Evolutionary conservation across 345 rosid genomes (phyloP).

Genomic region (Citrus reticulata): DNA sequence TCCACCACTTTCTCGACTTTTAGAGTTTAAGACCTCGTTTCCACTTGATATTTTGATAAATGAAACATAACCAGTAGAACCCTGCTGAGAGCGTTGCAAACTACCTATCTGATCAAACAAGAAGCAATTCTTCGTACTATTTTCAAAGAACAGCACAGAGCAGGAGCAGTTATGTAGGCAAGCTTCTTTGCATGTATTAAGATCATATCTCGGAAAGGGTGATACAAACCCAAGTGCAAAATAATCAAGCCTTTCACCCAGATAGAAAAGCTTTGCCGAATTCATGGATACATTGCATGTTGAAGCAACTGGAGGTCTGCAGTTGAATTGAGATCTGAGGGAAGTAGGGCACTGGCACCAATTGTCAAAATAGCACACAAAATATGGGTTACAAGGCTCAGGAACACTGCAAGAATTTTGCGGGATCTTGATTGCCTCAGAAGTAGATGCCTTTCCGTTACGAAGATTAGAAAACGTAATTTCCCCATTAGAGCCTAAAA

Average conservation of each 20-base stretch:
- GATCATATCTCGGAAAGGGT: constrained; percentile 25
- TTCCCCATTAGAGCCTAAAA: constrained; percentile 33
- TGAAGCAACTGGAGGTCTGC: constrained; percentile 29
- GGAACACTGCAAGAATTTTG: constrained; percentile 36
- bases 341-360: constrained; percentile 39
- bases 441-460: constrained; percentile 2
- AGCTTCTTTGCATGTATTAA: constrained; percentile 41
- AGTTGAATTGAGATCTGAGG: constrained; percentile 16
- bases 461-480: constrained; percentile 37
- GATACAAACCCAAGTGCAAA: constrained; percentile 42
- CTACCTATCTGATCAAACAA: constrained; percentile 47
- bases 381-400: constrained; percentile 31
- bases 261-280: constrained; percentile 18
- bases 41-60: constrained; percentile 33
- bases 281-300: constrained; percentile 21
- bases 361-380: constrained; percentile 29
- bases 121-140: constrained; percentile 36
- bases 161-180: constrained; percentile 51
- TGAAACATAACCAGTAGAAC: constrained; percentile 30
- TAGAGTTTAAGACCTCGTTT: neutral
- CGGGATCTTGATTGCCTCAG: constrained; percentile 40
- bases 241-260: constrained; percentile 48
- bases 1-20: constrained; percentile 1
- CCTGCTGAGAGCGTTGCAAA: constrained; percentile 29
- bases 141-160: constrained; percentile 42